A percentile compares a stretch with the other conserved stretches of the same genome.
phyloP scores from a whole-genome alignment of 768 basidiomycete genomes.

The Suillus placidus region DNA sequence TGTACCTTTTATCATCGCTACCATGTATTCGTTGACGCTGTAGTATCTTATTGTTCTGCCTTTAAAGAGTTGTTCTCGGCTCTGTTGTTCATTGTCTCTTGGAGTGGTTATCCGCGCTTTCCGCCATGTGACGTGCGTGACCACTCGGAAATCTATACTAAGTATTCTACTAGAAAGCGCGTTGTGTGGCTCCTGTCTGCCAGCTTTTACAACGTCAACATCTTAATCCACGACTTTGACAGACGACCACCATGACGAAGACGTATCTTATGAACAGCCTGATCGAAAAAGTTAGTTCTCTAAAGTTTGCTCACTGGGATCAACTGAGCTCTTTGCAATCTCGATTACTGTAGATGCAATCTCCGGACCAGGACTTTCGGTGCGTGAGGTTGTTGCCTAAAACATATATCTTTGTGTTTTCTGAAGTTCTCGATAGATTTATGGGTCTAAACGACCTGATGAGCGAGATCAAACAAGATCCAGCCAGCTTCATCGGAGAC shows the following conservation, averaged over 20 bases:
- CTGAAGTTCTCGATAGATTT: slow-evolving; percentile 56
- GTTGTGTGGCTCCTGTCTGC: slow-evolving; percentile 28
- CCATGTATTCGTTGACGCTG: neutral
- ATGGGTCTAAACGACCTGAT: slow-evolving; percentile 97
- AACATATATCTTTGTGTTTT: slow-evolving; percentile 22
- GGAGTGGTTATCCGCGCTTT: neutral
- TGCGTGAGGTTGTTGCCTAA: slow-evolving; percentile 35
- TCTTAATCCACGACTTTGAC: neutral
- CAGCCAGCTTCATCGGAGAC: slow-evolving; percentile 75
- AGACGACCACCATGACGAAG: slow-evolving; percentile 67
- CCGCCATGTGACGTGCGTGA: neutral
- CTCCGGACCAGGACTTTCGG: slow-evolving; percentile 90
- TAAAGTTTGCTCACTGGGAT: slow-evolving; percentile 9
- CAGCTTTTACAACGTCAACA: neutral
- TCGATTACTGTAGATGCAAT: slow-evolving; percentile 67
- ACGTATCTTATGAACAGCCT: slow-evolving; percentile 83
- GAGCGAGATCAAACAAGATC: slow-evolving; percentile 83
- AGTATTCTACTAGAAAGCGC: neutral
- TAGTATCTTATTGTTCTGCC: neutral
- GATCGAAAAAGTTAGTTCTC: slow-evolving; percentile 67
- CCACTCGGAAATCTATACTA: neutral
- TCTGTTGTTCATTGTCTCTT: neutral
- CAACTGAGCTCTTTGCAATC: slow-evolving; percentile 1
- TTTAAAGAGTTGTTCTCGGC: neutral
- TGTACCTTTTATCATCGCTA: neutral